phyloP scores from a whole-genome alignment of 1,139 yeast species.

The Pichia sp. region DNA sequence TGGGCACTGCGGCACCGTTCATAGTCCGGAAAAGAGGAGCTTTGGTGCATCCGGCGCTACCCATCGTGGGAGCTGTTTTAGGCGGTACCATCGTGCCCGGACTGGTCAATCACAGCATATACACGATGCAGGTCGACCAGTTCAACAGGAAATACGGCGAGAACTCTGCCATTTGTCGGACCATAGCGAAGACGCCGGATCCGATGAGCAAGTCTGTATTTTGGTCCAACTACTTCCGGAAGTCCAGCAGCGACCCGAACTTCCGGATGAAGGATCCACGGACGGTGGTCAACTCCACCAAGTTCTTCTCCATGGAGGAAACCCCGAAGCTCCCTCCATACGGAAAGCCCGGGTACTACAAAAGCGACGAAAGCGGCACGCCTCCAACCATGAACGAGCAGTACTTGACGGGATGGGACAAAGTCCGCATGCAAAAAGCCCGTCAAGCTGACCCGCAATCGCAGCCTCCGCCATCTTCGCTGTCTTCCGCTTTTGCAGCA shows the following conservation, averaged over 20 bases:
- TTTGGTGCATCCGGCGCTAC: slow-evolving; percentile 23
- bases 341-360: slow-evolving; percentile 17
- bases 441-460: neutral
- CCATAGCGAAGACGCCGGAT: slow-evolving; percentile 24
- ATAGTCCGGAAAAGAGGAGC: slow-evolving; percentile 22
- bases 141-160: slow-evolving; percentile 21
- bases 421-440: slow-evolving; percentile 4
- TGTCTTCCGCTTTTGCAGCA: too few relatives aligned
- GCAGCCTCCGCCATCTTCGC: neutral
- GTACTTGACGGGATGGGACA: slow-evolving; percentile 14
- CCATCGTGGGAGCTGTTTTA: slow-evolving; percentile 24
- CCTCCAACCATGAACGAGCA: slow-evolving; percentile 10
- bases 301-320: slow-evolving; percentile 12
- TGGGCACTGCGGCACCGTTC: slow-evolving; percentile 27
- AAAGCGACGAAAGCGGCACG: slow-evolving; percentile 4
- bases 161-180: slow-evolving; percentile 19
- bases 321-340: slow-evolving; percentile 12
- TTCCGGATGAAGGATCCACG: slow-evolving; percentile 28
- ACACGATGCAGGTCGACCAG: slow-evolving; percentile 12
- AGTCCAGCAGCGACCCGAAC: slow-evolving; percentile 22
- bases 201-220: slow-evolving; percentile 25
- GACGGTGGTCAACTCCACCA: slow-evolving; percentile 9
- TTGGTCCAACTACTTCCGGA: slow-evolving; percentile 29
- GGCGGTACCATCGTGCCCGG: slow-evolving; percentile 24
- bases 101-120: slow-evolving; percentile 18